Conservation (phyloP, 495 filamentous ascomycete genomes). For the Sphaerosporella brunnea region DNA sequence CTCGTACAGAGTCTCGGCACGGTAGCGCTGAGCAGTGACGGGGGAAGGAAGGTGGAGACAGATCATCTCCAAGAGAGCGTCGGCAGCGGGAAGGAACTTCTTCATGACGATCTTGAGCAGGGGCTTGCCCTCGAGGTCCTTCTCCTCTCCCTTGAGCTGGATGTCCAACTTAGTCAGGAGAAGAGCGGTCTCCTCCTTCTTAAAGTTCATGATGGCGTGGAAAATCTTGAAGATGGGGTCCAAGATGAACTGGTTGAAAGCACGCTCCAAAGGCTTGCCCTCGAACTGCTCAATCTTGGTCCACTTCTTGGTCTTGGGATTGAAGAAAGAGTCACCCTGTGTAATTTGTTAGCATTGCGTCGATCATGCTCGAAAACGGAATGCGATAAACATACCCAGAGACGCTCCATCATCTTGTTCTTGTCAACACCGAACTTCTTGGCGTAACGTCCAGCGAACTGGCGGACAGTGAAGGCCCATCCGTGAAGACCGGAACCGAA, state of each 20-base stretch:
- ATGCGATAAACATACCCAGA: slow-evolving; percentile 52
- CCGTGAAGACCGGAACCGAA: slow-evolving; percentile 99
- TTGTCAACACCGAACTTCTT: slow-evolving; percentile 99
- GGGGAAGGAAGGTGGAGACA: slow-evolving; percentile 96
- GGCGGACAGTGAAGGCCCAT: slow-evolving; percentile 98
- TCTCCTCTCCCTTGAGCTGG: slow-evolving; percentile 71
- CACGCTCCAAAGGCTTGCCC: slow-evolving; percentile 80
- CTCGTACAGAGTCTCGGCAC: slow-evolving; percentile 96
- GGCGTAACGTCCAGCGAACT: slow-evolving; percentile 90
- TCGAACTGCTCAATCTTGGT: slow-evolving; percentile 64
- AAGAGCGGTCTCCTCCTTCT: slow-evolving; percentile 74
- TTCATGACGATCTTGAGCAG: slow-evolving; percentile 96
- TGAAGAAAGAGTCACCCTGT: slow-evolving; percentile 97
- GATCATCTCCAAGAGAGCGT: slow-evolving; percentile 99
- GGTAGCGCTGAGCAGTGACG: slow-evolving; percentile 92
- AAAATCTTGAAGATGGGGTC: slow-evolving; percentile 99
- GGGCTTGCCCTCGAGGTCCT: slow-evolving; percentile 85
- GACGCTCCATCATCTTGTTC: slow-evolving; percentile 99
- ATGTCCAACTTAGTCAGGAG: slow-evolving; percentile 85
- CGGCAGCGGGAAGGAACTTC: slow-evolving; percentile 93
- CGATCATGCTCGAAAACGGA: background rate
- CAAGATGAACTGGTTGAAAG: slow-evolving; percentile 96
- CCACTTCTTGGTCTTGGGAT: slow-evolving; percentile 99
- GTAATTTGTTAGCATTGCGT: slow-evolving; percentile 16
- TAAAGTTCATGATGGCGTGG: slow-evolving; percentile 86